Base-by-base conservation (phyloP, 2,329 filamentous ascomycete genomes). In the Fusarium haematococcum region DNA sequence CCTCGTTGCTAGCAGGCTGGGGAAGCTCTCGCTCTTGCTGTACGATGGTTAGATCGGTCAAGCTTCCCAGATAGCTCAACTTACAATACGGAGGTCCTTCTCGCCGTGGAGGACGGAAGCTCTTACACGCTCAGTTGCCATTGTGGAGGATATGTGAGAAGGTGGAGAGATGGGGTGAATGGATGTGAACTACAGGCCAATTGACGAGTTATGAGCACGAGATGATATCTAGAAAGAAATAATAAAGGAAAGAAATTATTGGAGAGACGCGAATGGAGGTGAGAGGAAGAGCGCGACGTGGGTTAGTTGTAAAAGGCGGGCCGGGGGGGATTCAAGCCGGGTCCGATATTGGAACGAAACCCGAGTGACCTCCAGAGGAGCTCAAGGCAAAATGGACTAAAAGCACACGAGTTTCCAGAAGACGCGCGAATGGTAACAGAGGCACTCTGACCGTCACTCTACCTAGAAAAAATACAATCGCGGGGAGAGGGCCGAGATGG, bases 21-120 rank as follows among this genome's bases (percentile, higher is more conserved):
- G 89, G 81, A 27, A 92, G 85, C 8, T 83, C 79, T 69, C 90
- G 87, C 65, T 86, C 84, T 86, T 91, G 86, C 90, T 91, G 11
- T 54, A 13, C 39, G 11, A n/a, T 25, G 20, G 25, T 60, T 37
- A 65, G 63, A 39, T 16, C 41, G n/a, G n/a, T 39, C 16, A 3
- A 13, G 3, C 23, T 20, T 39, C 11, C 20, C 7, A 7, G n/a
- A 13, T n/a, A 37, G 6, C 18, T 32, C 16, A 52, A 73, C 84
- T 80, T 81, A 89, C 88, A 6, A 89, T 77, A 45, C 85, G 84
- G 60, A 90, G 83, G 48, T 89, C 87, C 72, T 83, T 85, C 57
- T 84, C 84, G 18, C 85, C 88, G 72, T 89, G 84, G n/a, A 90
- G 85, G 65, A 90, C 87, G 20, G 88, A 90, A 20, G 88, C 87